These are phyloP conservation scores for Cercospora sp. DNA, from an alignment of 2,329 filamentous ascomycete species.

Conservation along the genomic window DNA sequence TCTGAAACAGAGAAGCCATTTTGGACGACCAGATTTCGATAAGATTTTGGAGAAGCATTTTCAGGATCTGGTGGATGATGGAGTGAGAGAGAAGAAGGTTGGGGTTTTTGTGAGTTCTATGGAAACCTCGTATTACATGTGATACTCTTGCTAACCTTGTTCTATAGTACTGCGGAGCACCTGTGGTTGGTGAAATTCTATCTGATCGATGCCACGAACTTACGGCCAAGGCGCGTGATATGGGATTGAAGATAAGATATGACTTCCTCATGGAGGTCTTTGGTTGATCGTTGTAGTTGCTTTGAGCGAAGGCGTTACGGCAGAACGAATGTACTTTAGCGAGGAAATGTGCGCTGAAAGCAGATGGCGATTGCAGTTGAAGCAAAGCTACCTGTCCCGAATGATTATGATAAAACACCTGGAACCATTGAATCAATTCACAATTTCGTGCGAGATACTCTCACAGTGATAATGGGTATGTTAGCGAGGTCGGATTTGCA, in stretches of 20 bases:
- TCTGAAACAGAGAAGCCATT: conserved; percentile 55
- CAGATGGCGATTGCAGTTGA: neutral
- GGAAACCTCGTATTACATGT: neutral
- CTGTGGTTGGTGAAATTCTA: conserved; percentile 57
- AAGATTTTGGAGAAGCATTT: conserved; percentile 57
- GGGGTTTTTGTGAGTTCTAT: conserved; percentile 45
- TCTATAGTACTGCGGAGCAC: conserved; percentile 53
- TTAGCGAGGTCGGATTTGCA: too few species aligned
- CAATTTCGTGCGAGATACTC: neutral
- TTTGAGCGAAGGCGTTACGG: neutral
- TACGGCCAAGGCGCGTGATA: conserved; percentile 53
- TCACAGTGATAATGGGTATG: too few species aligned
- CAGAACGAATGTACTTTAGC: neutral
- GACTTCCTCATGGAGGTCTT: conserved; percentile 62
- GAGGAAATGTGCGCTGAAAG: too few species aligned
- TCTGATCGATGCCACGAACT: conserved; percentile 56
- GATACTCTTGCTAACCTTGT: neutral
- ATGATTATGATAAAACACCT: neutral
- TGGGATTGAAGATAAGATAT: conserved; percentile 56
- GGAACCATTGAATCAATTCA: neutral
- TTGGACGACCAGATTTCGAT: conserved; percentile 57
- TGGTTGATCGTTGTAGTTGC: conserved; percentile 33
- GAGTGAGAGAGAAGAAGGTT: conserved; percentile 33
- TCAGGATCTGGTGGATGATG: conserved; percentile 51
- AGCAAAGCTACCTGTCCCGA: neutral